Base-by-base conservation (phyloP, 2,329 filamentous ascomycete species). In the Pseudonectria buxi region DNA sequence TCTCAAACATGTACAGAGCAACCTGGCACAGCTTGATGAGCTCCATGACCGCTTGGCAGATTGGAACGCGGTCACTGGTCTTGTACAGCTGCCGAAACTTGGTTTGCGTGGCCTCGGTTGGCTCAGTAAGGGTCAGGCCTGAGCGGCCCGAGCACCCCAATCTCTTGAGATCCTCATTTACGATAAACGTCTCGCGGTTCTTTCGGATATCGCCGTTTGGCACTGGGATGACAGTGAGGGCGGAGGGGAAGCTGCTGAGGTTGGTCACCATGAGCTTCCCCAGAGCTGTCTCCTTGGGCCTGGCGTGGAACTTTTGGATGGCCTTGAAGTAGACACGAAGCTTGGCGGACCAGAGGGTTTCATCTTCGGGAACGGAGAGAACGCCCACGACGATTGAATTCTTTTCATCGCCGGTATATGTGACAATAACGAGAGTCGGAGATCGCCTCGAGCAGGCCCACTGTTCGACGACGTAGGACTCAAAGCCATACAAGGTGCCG, bases 261-360 rank as follows among this genome's bases (percentile, higher is more conserved):
- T 95, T 95, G 5, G 92, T 96, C 39, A 95, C 82, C 84, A 95
- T 94, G 41, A 96, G 65, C 41, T 83, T 83, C 6, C 92, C 92
- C 11, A 94, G 64, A 2, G 76, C 71, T 0, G 90, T 95, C 34
- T 94, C 81, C 57, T 86, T 87, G 24, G 81, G 79, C 28, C 86
- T 75, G 1, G 89, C 87, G 68, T 95, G 86, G 50, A 83, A 90
- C 55, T 94, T 80, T 37, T 84, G 80, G 34, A 95, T 76, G 2
- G 87, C 86, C 45, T 83, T 82, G 67, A 95, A 92, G 61, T 95
- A 96, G 35, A 88, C 68, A 34, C 81, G 77, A 42, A 96, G 63
- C 41, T 83, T 75, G 2, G 78, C 74, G 3, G 88, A 90, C 89
- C 90, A 95, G 28, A 74, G 66, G 7, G 67, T 71, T 58, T 94